Conservation (phyloP, 2,329 filamentous ascomycete species). For the Fusarium euwallaceae region DNA sequence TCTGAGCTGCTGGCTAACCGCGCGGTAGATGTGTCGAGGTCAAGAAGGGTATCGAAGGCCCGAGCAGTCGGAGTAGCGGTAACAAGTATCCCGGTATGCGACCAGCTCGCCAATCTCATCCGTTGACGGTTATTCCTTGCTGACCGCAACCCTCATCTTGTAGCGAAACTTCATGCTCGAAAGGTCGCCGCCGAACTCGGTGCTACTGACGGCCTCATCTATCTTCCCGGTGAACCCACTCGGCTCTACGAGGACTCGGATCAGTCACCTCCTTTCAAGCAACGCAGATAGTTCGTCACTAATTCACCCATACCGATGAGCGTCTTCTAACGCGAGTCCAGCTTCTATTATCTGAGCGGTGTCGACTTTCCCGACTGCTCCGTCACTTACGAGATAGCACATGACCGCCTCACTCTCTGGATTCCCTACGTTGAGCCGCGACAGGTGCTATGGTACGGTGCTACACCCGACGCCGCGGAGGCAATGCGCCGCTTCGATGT, state of each 20-base stretch:
- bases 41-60: conserved; percentile 43
- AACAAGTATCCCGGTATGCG: conserved; percentile 56
- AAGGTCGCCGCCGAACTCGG: conserved; percentile 67
- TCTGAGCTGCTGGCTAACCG: conserved; percentile 7
- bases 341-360: conserved; percentile 71
- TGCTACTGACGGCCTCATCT: conserved; percentile 65
- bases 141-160: background rate
- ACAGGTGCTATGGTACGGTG: conserved; percentile 74
- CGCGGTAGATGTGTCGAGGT: conserved; percentile 54
- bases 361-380: conserved; percentile 67
- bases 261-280: conserved; percentile 67
- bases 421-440: conserved; percentile 76
- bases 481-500: conserved; percentile 75
- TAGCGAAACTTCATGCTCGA: conserved; percentile 69
- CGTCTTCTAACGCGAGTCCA: conserved; percentile 40
- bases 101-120: background rate
- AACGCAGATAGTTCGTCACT: conserved; percentile 63
- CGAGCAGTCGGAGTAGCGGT: conserved; percentile 33
- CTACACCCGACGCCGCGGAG: conserved; percentile 70
- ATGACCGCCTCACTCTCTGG: conserved; percentile 78
- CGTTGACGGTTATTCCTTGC: background rate
- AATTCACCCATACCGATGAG: background rate
- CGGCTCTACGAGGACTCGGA: conserved; percentile 70
- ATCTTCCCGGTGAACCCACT: conserved; percentile 66
- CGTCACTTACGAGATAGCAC: conserved; percentile 69